A percentile compares a stretch with the other conserved stretches of the same genome.
Conservation (phyloP, 2,329 filamentous ascomycete genomes). For the Fusarium coffeatum region DNA sequence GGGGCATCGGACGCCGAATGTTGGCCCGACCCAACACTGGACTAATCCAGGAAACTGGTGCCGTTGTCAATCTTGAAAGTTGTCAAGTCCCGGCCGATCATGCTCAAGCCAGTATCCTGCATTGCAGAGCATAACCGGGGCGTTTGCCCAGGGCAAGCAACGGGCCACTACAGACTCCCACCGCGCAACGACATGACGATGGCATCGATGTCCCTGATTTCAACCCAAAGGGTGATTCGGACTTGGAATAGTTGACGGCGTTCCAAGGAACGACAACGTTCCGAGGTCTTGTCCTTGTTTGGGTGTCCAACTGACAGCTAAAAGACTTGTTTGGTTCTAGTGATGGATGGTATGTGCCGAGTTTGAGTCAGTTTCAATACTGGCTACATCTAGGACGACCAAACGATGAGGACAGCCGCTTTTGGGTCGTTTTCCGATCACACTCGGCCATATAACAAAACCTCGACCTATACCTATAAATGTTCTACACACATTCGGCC, state of each 20-base stretch:
- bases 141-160: background rate
- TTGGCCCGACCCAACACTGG: conserved; percentile 20
- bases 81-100: conserved; percentile 32
- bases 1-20: conserved; percentile 25
- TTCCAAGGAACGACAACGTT: conserved; percentile 15
- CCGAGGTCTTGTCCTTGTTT: conserved; percentile 1
- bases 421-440: conserved; percentile 12
- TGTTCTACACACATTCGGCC: background rate
- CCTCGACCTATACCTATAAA: background rate
- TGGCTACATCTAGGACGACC: background rate
- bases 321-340: background rate
- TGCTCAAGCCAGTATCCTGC: conserved; percentile 16
- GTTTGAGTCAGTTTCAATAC: background rate
- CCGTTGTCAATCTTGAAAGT: conserved; percentile 18
- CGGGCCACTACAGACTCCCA: conserved; percentile 6
- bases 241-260: background rate
- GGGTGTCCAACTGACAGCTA: background rate
- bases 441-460: conserved; percentile 7
- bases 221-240: background rate
- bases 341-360: background rate
- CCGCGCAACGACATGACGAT: conserved; percentile 3
- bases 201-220: conserved; percentile 22
- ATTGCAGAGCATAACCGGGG: conserved; percentile 12
- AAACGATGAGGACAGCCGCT: background rate
- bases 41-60: conserved; percentile 27